Evolutionary conservation across 352 stramenopile species (phyloP), one percentile per base, ranked within the genome.

Genomic region (Phytophthora kernoviae): DNA sequence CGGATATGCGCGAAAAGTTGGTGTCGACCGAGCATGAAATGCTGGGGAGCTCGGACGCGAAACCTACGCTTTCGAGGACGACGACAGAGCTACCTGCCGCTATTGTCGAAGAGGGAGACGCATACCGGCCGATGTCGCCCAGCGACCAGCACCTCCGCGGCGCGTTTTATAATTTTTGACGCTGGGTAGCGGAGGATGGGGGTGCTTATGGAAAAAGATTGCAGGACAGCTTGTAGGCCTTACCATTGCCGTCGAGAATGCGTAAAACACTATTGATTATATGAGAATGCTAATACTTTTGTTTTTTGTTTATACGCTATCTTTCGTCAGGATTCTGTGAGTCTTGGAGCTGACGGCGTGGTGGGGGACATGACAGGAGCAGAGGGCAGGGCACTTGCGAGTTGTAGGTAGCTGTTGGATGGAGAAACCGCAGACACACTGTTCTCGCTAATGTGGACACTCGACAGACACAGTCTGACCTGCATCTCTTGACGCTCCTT

Each of bases 1-100:
- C 67, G 37, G 52, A 54, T 18, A 81, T 81, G 72, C 65, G 75
- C 14, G 77, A 87, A 41, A 76, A 81, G 27, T 58, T 83, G 15
- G 66, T 77, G 24, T 68, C 68, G 4, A 70, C 22, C n/a, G 70
- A 79, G 53, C 52, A 72, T 5, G 44, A 37, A 18, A 47, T 24
- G 18, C 50, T 70, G 47, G 58, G 24, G 0, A 45, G 12, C 20
- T 8, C 21, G 14, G 33, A 51, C 12, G 51, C 43, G 1, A 58
- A 49, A 1, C 67, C 62, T 12, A 63, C 62, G 5, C 20, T 75
- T 15, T 47, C 56, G 26, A 66, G 39, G 24, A 58, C 54, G 22
- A 59, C 43, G 32, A 68, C 57, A 3, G 43, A 36, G n/a, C 44
- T 27, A 56, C 36, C 63, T 17, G 24, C 48, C 30, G 52, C 58